Conservation (phyloP, 805 yeast genomes). For the Ogataea parapolymorpha region DNA sequence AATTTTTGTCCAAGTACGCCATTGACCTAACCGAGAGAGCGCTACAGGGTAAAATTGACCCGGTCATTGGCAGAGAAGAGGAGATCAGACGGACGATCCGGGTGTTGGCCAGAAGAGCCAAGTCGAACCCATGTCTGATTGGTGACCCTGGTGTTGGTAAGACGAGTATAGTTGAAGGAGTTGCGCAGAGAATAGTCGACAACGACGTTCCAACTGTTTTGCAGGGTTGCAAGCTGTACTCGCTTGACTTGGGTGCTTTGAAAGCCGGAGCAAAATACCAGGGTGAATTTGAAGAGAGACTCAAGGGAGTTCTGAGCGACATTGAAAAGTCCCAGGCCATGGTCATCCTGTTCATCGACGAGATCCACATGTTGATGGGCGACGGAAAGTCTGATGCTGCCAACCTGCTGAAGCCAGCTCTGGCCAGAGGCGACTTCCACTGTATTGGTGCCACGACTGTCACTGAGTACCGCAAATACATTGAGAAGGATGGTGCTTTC, state of each 20-base stretch:
- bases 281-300: constrained; percentile 97
- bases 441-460: constrained; percentile 98
- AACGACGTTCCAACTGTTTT: constrained; percentile 91
- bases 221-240: constrained; percentile 74
- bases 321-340: constrained; percentile 82
- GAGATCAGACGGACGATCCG: constrained; percentile 94
- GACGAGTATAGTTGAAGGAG: constrained; percentile 97
- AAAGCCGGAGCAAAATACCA: constrained; percentile 99
- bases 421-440: constrained; percentile 93
- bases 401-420: constrained; percentile 91
- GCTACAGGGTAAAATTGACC: constrained; percentile 90
- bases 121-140: constrained; percentile 92
- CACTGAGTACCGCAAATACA: constrained; percentile 86
- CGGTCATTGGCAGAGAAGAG: constrained; percentile 98
- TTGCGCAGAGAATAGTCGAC: constrained; percentile 94
- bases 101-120: constrained; percentile 93
- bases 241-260: constrained; percentile 91
- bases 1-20: constrained; percentile 86
- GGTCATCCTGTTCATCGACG: constrained; percentile 92
- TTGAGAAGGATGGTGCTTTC: constrained; percentile 97
- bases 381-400: constrained; percentile 98
- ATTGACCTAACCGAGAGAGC: constrained; percentile 92
- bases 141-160: constrained; percentile 99
- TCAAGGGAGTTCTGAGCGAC: constrained; percentile 93
- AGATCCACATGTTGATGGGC: constrained; percentile 99